Conservation (phyloP, 2,329 filamentous ascomycete genomes). For the Alternaria gansuensis region DNA sequence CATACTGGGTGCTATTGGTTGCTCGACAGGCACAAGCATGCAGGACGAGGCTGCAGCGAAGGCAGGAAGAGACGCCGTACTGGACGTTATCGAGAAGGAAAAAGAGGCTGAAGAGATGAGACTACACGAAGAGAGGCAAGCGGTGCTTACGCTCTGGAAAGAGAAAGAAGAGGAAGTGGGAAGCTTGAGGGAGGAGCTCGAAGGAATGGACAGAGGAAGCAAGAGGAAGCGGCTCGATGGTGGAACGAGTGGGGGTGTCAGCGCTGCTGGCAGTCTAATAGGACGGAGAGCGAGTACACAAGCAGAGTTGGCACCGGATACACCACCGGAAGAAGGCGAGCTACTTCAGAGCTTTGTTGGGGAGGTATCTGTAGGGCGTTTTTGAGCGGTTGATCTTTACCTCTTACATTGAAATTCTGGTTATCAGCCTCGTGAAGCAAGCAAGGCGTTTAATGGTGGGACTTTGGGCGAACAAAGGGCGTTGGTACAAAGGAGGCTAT, state of each 20-base stretch:
- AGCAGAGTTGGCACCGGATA: conserved; percentile 28
- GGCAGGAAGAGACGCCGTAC: conserved; percentile 61
- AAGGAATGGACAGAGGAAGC: conserved; percentile 31
- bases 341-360: conserved; percentile 35
- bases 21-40: conserved; percentile 62
- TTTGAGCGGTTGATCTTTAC: conserved; percentile 9
- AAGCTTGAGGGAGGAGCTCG: conserved; percentile 31
- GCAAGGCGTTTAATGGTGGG: conserved; percentile 15
- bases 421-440: conserved; percentile 4
- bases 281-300: conserved; percentile 23
- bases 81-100: conserved; percentile 37
- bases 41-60: conserved; percentile 63
- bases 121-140: conserved; percentile 32
- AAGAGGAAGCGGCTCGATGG: conserved; percentile 33
- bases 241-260: conserved; percentile 25
- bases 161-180: conserved; percentile 37
- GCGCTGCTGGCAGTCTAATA: conserved; percentile 21
- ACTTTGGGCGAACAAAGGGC: conserved; percentile 7
- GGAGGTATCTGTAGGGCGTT: conserved; percentile 30
- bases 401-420: conserved; percentile 11
- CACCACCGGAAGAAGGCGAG: conserved; percentile 38
- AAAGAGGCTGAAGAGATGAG: conserved; percentile 29
- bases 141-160: conserved; percentile 35
- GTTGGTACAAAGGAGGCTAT: conserved; percentile 3
- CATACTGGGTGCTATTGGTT: conserved; percentile 63